Evolutionary conservation across 805 yeast genomes (phyloP), one percentile per base, ranked within the genome.

Genomic region (Candida rishiriensis): DNA sequence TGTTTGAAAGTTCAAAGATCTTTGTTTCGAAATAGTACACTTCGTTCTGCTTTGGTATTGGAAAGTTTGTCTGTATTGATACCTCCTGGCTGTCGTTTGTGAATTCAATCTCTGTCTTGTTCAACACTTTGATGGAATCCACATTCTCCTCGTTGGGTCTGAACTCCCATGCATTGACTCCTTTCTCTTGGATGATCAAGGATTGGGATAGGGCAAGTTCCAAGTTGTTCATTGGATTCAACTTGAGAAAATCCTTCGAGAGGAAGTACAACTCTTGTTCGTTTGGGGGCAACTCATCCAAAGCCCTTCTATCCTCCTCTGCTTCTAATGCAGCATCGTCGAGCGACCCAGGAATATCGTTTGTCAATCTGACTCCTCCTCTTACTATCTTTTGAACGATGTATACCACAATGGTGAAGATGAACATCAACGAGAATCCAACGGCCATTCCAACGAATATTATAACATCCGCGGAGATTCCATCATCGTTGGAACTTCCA

Each of bases 21-120:
- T 93, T 93, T 34, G 83, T 78, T 60, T 90, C 98, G 69, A 85
- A 88, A 66, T 91, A 90, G 58, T 88, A 88, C 3, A 88, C 91
- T 42, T 87, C 93, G 60, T 86, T 89, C 47, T 76, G 77, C 55
- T 75, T 75, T 14, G 96, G 97, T 3, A 90, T 72, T 0, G 97
- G 98, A 46, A 90, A 68, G 64, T 88, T 90, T 2, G 96, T 81
- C 60, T 79, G 88, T 8, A 83, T 73, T 3, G 89, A 73, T 1
- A 62, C 36, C 38, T 64, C 68, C 11, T 54, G 74, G 39, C 78
- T 78, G 55, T 68, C 68, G 42, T 76, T 75, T 52, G 72, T 63
- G 53, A 82, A 82, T 29, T 76, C 73, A 39, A 83, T 62, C 57
- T 83, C 88, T 3, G 73, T 61, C 55, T 85, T 82, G 58, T 85